Conservation (phyloP, 257 asterid genomes). For the Solanum etuberosum region DNA sequence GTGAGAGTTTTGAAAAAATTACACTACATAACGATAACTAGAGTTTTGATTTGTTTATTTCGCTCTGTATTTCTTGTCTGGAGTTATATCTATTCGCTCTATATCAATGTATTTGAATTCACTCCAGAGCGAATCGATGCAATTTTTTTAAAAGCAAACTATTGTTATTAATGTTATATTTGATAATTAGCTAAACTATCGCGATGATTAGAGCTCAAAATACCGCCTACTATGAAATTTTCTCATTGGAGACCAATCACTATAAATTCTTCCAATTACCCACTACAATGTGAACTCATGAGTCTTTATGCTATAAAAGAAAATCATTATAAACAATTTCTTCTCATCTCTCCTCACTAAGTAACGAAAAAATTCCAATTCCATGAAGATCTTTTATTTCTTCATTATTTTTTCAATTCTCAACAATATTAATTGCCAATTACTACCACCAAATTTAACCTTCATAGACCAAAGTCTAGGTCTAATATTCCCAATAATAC, state of each 20-base stretch:
- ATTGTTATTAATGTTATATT: not conserved
- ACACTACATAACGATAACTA: not conserved
- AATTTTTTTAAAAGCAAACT: not conserved
- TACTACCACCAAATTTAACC: not conserved
- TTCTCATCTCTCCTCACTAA: not conserved
- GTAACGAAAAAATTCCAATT: not conserved
- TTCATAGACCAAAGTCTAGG: conserved; percentile 43
- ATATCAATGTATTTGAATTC: too few species aligned
- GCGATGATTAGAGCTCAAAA: not conserved
- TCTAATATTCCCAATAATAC: conserved; percentile 49
- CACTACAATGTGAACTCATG: not conserved
- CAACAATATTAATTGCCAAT: not conserved
- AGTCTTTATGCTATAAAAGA: not conserved
- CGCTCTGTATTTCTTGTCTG: too few species aligned
- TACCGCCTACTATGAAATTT: not conserved
- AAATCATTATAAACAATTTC: not conserved
- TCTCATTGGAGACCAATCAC: not conserved
- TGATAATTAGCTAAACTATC: not conserved
- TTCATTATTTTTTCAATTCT: not conserved
- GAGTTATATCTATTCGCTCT: too few species aligned
- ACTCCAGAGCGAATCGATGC: not conserved
- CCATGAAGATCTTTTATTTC: not conserved
- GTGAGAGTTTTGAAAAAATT: not conserved
- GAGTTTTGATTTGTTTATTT: too few species aligned
- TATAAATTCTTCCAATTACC: not conserved